A percentile compares a stretch with the other conserved stretches of the same genome.
These are phyloP conservation scores for Leccinum truebloodii DNA, from an alignment of 768 basidiomycete species.

Conservation along the genomic window DNA sequence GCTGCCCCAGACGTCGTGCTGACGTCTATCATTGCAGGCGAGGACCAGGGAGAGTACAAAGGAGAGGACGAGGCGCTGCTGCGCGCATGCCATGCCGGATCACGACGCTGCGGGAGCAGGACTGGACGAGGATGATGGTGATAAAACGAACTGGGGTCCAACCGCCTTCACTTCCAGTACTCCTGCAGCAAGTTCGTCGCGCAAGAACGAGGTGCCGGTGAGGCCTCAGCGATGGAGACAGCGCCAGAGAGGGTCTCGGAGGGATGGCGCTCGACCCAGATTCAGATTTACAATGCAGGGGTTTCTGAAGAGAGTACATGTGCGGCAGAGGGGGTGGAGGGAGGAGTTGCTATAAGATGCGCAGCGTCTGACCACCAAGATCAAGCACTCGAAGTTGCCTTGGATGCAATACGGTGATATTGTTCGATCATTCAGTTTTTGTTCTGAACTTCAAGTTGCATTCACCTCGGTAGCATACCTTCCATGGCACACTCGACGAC, in stretches of 20 bases:
- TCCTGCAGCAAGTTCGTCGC: conserved; percentile 20
- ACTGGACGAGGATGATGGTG: neutral
- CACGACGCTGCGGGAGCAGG: neutral
- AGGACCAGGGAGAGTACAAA: conserved; percentile 3
- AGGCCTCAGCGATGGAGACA: conserved; percentile 21
- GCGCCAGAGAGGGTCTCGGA: conserved; percentile 25
- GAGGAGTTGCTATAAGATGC: conserved; percentile 55
- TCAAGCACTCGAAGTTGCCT: too few species aligned
- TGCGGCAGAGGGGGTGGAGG: conserved; percentile 59
- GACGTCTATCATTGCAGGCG: conserved; percentile 1
- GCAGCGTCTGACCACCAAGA: conserved; percentile 4
- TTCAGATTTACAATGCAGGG: conserved; percentile 52
- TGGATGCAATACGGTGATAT: too few species aligned
- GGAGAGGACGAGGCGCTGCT: neutral
- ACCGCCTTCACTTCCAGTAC: conserved; percentile 3
- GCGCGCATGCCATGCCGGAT: neutral
- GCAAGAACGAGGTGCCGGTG: conserved; percentile 20
- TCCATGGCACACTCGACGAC: too few species aligned
- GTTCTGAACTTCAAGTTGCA: too few species aligned
- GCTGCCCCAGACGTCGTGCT: conserved; percentile 27
- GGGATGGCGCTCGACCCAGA: conserved; percentile 73
- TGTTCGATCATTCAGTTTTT: too few species aligned
- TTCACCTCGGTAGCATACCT: too few species aligned
- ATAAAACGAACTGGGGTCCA: conserved; percentile 14
- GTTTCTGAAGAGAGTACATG: conserved; percentile 53